phyloP scores from a whole-genome alignment of 2,329 filamentous ascomycete species.

The Emericellopsis cladophorae region DNA sequence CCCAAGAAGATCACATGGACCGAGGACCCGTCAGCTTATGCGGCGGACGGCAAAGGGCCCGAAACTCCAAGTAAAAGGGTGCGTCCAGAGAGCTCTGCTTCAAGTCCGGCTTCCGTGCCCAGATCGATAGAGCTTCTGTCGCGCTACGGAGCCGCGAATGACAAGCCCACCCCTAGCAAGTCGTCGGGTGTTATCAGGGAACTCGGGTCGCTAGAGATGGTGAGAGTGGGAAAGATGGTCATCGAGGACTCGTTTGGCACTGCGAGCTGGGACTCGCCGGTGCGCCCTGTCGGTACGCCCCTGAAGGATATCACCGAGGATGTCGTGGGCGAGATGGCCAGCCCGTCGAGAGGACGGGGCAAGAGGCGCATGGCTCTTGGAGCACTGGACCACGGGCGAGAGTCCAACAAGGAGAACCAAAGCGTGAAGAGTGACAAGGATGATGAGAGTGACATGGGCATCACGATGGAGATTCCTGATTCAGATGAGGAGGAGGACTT shows the following conservation, averaged over 20 bases:
- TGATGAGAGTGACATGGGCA: too few relatives aligned
- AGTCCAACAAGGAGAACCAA: not conserved
- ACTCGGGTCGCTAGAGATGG: not conserved
- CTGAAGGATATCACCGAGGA: constrained; percentile 3
- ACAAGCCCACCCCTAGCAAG: constrained; percentile 17
- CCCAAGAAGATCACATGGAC: not conserved
- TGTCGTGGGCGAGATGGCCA: constrained; percentile 3
- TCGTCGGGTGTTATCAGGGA: too few relatives aligned
- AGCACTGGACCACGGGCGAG: not conserved
- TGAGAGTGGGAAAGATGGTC: constrained; percentile 15
- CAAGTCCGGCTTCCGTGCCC: constrained; percentile 10
- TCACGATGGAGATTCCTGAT: constrained; percentile 30
- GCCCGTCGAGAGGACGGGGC: not conserved
- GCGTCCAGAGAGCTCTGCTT: constrained; percentile 30
- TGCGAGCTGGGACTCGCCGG: constrained; percentile 17
- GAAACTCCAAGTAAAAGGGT: constrained; percentile 1
- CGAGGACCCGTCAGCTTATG: not conserved
- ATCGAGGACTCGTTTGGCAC: constrained; percentile 33
- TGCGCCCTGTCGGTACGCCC: constrained; percentile 8
- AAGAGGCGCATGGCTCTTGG: not conserved
- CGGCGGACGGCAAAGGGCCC: not conserved
- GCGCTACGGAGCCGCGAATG: constrained; percentile 21
- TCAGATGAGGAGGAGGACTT: constrained; percentile 30
- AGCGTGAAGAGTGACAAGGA: too few relatives aligned
- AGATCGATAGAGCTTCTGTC: constrained; percentile 14